phyloP scores from a whole-genome alignment of 495 filamentous ascomycete species.

The Aspergillus steynii region DNA sequence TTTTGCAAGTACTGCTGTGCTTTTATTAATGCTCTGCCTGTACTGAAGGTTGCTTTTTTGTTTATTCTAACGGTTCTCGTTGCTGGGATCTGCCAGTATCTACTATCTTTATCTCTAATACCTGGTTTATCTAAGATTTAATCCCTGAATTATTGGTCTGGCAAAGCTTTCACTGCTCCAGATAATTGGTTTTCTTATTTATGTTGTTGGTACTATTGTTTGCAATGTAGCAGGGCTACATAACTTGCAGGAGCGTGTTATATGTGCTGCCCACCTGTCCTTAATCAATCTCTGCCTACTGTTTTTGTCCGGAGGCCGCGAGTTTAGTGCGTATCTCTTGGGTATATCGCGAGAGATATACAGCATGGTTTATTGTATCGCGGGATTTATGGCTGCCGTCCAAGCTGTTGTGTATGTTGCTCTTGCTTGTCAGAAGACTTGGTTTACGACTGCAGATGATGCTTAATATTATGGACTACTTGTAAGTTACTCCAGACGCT shows the following conservation, averaged over 20 bases:
- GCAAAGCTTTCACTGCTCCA: slow-evolving; percentile 5
- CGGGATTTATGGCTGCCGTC: slow-evolving; percentile 22
- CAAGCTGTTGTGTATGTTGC: slow-evolving; percentile 18
- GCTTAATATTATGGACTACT: slow-evolving; percentile 19
- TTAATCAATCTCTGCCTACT: slow-evolving; percentile 17
- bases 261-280: slow-evolving; percentile 13
- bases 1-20: neutral
- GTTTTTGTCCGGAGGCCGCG: slow-evolving; percentile 17
- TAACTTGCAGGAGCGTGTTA: slow-evolving; percentile 5
- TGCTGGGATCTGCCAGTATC: slow-evolving; percentile 3
- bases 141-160: neutral
- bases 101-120: slow-evolving; percentile 3
- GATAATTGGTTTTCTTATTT: slow-evolving; percentile 7
- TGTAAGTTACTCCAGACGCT: slow-evolving; percentile 9
- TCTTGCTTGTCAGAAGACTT: slow-evolving; percentile 9
- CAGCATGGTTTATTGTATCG: slow-evolving; percentile 21
- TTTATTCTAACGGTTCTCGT: neutral
- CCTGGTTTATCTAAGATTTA: slow-evolving; percentile 9
- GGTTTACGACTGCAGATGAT: slow-evolving; percentile 8
- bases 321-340: slow-evolving; percentile 21
- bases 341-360: slow-evolving; percentile 28
- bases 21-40: neutral
- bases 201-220: slow-evolving; percentile 12
- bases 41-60: neutral
- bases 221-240: slow-evolving; percentile 13